Percentiles rank a stretch among this genome's conserved stretches.
phyloP scores from a whole-genome alignment of 225 moss, liverwort and hornwort genomes.

The Sphagnum contortum region DNA sequence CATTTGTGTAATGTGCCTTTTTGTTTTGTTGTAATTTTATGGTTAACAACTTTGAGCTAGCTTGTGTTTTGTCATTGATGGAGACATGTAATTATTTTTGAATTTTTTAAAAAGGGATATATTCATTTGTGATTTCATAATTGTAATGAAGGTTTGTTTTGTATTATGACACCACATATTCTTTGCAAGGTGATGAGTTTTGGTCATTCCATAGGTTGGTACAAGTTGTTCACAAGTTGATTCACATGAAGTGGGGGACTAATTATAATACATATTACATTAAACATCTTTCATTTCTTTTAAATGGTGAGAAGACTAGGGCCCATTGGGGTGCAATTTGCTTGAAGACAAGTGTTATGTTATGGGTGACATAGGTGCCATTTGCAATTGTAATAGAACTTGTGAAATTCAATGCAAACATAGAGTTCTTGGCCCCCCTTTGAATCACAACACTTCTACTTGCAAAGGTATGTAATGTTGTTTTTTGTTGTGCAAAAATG shows the following conservation, averaged over 20 bases:
- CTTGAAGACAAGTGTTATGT: not conserved
- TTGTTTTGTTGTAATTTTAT: not conserved
- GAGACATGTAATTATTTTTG: not conserved
- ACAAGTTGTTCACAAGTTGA: not conserved
- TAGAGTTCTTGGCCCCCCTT: not conserved
- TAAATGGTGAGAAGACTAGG: not conserved
- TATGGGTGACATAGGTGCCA: not conserved
- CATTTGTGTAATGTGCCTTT: not conserved
- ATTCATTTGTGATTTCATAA: not conserved
- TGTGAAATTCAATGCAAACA: not conserved
- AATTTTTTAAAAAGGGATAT: not conserved
- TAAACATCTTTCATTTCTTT: not conserved
- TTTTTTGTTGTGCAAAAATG: no score
- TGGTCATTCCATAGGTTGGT: not conserved
- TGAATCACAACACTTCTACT: no score
- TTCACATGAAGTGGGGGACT: not conserved
- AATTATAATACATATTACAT: not conserved
- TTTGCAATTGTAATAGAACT: not conserved
- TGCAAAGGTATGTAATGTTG: no score
- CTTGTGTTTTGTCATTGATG: not conserved
- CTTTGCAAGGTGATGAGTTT: not conserved
- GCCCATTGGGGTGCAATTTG: not conserved
- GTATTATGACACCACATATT: not conserved
- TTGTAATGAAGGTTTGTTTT: not conserved
- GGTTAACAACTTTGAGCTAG: not conserved